A percentile compares a stretch with the other conserved stretches of the same genome.
Conservation (phyloP, 495 filamentous ascomycete genomes). For the Hyaloscypha finlandica region DNA sequence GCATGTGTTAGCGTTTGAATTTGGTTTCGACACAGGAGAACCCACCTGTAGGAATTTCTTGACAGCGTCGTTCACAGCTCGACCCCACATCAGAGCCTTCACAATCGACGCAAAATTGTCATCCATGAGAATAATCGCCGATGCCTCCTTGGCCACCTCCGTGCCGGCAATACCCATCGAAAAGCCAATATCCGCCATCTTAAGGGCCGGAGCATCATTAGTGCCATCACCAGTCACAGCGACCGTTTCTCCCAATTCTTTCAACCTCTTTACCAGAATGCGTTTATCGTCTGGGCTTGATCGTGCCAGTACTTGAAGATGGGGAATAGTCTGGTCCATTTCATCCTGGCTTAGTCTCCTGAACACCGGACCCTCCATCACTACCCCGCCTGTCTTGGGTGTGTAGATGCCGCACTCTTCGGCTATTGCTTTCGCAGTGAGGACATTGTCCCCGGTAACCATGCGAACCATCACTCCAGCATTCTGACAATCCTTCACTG, state of each 20-base stretch:
- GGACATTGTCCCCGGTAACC: conserved; percentile 91
- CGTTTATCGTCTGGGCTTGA: conserved; percentile 46
- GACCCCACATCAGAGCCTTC: conserved; percentile 84
- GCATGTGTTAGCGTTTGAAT: not conserved
- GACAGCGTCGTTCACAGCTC: conserved; percentile 85
- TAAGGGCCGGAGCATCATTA: conserved; percentile 86
- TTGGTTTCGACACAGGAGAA: conserved; percentile 44
- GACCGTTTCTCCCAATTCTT: conserved; percentile 83
- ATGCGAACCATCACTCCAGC: conserved; percentile 89
- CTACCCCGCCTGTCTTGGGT: conserved; percentile 47
- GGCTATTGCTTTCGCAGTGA: conserved; percentile 86
- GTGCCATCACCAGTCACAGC: conserved; percentile 92
- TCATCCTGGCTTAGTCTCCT: conserved; percentile 61
- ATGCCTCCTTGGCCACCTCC: conserved; percentile 90
- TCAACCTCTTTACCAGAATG: conserved; percentile 71
- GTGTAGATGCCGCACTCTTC: conserved; percentile 74
- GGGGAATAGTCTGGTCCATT: conserved; percentile 71
- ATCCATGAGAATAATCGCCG: conserved; percentile 89
- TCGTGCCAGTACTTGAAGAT: conserved; percentile 79
- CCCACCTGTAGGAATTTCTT: conserved; percentile 71
- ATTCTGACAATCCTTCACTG: conserved; percentile 68
- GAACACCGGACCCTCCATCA: conserved; percentile 83
- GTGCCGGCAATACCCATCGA: conserved; percentile 91
- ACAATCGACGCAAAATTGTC: conserved; percentile 91
- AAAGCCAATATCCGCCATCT: conserved; percentile 88